A percentile compares a stretch with the other conserved stretches of the same genome.
These are phyloP conservation scores for Populus ilicifolia DNA, from an alignment of 345 rosid species.

Conservation along the genomic window DNA sequence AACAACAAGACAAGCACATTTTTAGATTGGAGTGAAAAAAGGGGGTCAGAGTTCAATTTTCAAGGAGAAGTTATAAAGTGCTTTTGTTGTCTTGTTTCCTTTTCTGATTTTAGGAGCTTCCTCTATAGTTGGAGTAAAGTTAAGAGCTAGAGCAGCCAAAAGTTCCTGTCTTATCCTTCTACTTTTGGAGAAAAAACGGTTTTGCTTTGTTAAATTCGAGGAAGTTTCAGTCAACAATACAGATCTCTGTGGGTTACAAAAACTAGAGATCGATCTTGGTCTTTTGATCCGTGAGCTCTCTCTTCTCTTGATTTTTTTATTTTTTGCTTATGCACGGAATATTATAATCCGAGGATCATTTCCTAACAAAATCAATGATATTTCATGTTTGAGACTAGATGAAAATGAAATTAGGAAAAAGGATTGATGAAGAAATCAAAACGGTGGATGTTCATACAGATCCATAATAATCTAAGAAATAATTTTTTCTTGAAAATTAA, in stretches of 20 bases:
- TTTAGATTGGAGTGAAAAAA: not conserved
- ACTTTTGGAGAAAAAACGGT: constrained; percentile 6
- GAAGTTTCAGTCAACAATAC: constrained; percentile 19
- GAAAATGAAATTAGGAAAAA: not conserved
- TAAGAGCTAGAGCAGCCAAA: not conserved
- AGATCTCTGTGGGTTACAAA: constrained; percentile 32
- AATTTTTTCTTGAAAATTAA: not conserved
- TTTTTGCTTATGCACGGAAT: not conserved
- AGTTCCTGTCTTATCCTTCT: not conserved
- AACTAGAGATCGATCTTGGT: constrained; percentile 28
- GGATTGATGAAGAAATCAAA: not conserved
- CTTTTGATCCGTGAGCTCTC: constrained; percentile 29
- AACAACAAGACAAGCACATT: constrained; percentile 22
- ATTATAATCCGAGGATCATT: not conserved
- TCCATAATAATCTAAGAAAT: not conserved
- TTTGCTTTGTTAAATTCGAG: constrained; percentile 4
- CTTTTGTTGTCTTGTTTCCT: not conserved
- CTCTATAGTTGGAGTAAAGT: constrained; percentile 10
- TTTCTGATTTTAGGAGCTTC: constrained; percentile 14
- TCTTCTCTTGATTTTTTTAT: not conserved
- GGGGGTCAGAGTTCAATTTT: constrained; percentile 31
- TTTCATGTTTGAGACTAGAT: not conserved
- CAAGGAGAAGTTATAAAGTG: constrained; percentile 15
- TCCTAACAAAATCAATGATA: not conserved
- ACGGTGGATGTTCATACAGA: not conserved